Evolutionary conservation across 1,139 yeast species (phyloP).

Genomic region (Suzukiozyma palmioleophila): DNA sequence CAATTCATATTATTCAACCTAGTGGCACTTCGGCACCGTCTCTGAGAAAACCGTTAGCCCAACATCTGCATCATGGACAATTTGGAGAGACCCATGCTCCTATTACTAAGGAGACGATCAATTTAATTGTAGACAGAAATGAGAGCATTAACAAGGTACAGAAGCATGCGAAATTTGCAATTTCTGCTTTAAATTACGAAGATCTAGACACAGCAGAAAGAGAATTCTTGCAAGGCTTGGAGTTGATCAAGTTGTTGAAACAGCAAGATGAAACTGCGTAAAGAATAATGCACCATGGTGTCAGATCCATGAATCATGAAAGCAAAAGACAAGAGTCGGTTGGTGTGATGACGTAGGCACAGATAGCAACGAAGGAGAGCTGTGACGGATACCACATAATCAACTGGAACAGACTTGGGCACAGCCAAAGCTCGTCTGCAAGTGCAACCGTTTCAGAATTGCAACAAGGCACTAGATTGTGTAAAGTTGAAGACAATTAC

Average conservation of each 20-base stretch:
- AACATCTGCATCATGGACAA: neutral
- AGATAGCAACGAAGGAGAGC: no score
- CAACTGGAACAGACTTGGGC: no score
- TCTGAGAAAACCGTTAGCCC: slow-evolving; percentile 5
- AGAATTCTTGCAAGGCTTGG: slow-evolving; percentile 67
- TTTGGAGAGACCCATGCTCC: slow-evolving; percentile 13
- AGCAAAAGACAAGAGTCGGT: no score
- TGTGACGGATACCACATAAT: no score
- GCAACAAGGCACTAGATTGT: no score
- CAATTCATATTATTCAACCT: slow-evolving; percentile 37
- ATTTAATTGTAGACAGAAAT: slow-evolving; percentile 50
- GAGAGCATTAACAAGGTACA: slow-evolving; percentile 69
- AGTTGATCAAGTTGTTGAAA: slow-evolving; percentile 16
- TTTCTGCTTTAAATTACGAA: slow-evolving; percentile 90
- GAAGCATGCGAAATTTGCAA: slow-evolving; percentile 85
- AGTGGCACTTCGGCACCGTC: slow-evolving; percentile 4
- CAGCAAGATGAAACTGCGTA: neutral
- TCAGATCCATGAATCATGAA: no score
- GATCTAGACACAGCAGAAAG: slow-evolving; percentile 76
- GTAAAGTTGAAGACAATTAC: no score
- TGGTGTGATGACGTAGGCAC: neutral
- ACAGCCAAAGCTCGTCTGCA: no score
- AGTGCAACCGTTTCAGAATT: no score
- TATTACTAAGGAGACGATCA: slow-evolving; percentile 42
- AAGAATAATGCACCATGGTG: neutral